These are phyloP conservation scores for Kurtzmaniella quercitrusa DNA, from an alignment of 1,139 yeast genomes.

Conservation along the genomic window DNA sequence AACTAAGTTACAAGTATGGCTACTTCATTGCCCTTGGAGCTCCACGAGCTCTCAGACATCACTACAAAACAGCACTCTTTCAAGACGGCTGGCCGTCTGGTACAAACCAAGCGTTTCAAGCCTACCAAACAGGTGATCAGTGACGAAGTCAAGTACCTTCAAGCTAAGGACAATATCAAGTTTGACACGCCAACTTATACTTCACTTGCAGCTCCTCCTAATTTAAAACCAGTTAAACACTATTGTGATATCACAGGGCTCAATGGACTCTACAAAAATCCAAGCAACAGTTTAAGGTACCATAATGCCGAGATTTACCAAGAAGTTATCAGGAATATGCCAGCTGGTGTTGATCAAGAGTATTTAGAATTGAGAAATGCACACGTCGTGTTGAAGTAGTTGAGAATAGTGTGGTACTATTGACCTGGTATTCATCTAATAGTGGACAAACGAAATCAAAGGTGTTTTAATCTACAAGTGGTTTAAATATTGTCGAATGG, in stretches of 20 bases:
- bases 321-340: slow-evolving; percentile 70
- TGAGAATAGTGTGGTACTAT: neutral
- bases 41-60: slow-evolving; percentile 37
- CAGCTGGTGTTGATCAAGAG: slow-evolving; percentile 92
- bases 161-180: slow-evolving; percentile 34
- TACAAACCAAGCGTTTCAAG: slow-evolving; percentile 58
- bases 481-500: no score
- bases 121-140: slow-evolving; percentile 69
- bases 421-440: slow-evolving; percentile 1
- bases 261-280: slow-evolving; percentile 71
- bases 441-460: neutral
- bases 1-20: no score
- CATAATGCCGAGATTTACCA: slow-evolving; percentile 83
- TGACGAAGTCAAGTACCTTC: slow-evolving; percentile 70
- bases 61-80: slow-evolving; percentile 46
- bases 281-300: slow-evolving; percentile 72
- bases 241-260: slow-evolving; percentile 96
- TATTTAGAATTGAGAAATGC: slow-evolving; percentile 86
- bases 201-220: slow-evolving; percentile 82
- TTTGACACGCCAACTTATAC: slow-evolving; percentile 55
- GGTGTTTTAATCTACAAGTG: neutral
- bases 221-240: slow-evolving; percentile 71
- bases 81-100: slow-evolving; percentile 27
- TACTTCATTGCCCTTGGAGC: slow-evolving; percentile 16
- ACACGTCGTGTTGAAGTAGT: slow-evolving; percentile 67